These are phyloP conservation scores for Colletotrichum sansevieriae DNA, from an alignment of 2,329 filamentous ascomycete genomes.

Conservation along the genomic window DNA sequence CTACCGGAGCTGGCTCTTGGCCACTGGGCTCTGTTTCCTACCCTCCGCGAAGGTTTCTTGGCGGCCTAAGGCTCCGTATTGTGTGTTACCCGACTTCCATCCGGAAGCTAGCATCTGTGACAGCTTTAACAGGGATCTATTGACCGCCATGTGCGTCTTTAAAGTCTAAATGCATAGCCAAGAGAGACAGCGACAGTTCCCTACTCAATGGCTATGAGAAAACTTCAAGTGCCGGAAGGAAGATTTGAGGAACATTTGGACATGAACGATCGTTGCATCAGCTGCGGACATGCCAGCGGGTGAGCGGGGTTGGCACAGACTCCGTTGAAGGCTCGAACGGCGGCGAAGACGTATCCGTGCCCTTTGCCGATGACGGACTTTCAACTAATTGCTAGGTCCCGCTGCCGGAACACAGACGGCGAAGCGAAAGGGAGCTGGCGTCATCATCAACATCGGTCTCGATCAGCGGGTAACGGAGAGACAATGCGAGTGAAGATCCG, in stretches of 20 bases:
- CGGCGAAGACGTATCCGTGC: background rate
- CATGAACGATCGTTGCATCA: background rate
- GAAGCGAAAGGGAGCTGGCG: background rate
- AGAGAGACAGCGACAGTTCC: too few species aligned
- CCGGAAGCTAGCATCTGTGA: background rate
- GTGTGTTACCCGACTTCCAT: background rate
- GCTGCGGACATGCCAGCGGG: background rate
- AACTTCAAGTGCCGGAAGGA: background rate
- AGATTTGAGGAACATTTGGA: background rate
- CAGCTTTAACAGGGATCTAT: background rate
- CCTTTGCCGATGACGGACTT: conserved; percentile 11
- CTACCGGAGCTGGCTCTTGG: conserved; percentile 10
- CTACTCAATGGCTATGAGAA: background rate
- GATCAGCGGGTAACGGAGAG: background rate
- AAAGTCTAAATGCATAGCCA: background rate
- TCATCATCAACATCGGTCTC: background rate
- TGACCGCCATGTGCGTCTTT: conserved; percentile 5
- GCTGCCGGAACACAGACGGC: conserved; percentile 1
- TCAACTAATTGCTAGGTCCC: background rate
- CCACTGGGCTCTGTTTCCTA: background rate
- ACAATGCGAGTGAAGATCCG: background rate
- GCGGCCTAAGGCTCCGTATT: background rate
- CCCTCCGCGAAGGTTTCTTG: conserved; percentile 2
- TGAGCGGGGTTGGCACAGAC: conserved; percentile 24
- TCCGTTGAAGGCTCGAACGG: background rate